Evolutionary conservation across 768 basidiomycete species (phyloP), one percentile per base, ranked within the genome.

Genomic region (Zangia roseola): DNA sequence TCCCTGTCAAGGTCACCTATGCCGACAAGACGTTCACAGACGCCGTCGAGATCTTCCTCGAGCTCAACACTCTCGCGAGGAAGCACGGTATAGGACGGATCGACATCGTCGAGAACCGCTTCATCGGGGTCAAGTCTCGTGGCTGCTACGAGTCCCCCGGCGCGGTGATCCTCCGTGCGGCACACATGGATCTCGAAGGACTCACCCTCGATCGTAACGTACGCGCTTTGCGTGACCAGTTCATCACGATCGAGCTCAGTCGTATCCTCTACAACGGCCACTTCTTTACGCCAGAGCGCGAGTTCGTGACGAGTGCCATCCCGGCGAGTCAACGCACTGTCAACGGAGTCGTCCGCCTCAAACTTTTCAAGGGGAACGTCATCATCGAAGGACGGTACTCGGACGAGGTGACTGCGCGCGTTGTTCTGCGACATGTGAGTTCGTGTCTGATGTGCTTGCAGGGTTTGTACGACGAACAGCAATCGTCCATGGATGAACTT

Each of bases 141-240:
- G 97, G 97, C n/a, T 99, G 97, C 75, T 99, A 99, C 76, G 97
- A 99, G 71, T 88, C 90, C 2, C 97, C 97, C 14, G 97, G 87
- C 6, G 97, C 93, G 20, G 97, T 94, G 42, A 97, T 98, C 73
- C 78, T 99, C 40, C 91, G 97, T 52, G 84, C 79, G 14, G 95
- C 97, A 7, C 97, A 98, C 74, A 77, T 99, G 70, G 97, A 99
- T 59, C 73, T 99, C 58, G 97, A 98, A 70, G 97, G 97, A 37
- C 81, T 99, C 45, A 97, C 94, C n/a, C 82, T 98, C 50, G 97
- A 99, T 74, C 82, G 95, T 61, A 97, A 95, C 69, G 94, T 99
- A 55, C 88, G 97, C 47, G 86, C 91, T 19, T 76, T 98, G 47
- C 80, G 97, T 28, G 97, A 99, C 69, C 88, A 92, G 65, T 99